phyloP scores from a whole-genome alignment of 108 stramenopile genomes.

The Nitzschia sp. region DNA sequence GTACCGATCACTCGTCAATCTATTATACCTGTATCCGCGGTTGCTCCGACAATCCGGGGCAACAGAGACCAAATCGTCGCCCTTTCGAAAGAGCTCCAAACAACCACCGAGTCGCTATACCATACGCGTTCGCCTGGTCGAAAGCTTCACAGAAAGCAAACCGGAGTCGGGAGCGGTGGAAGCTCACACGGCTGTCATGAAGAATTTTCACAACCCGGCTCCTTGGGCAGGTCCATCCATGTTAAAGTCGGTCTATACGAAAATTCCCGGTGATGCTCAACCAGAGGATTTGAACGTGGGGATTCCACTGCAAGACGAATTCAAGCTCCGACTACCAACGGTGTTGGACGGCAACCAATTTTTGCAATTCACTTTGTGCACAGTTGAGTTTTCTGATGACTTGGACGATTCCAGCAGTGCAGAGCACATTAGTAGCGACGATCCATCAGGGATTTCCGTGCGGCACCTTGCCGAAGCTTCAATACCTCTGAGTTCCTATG shows the following conservation, averaged over 20 bases:
- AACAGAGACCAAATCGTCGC: not conserved
- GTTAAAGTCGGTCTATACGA: conserved; percentile 59
- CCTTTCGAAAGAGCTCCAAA: not conserved
- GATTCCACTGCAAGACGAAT: conserved; percentile 68
- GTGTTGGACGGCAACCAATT: conserved; percentile 77
- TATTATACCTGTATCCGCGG: conserved; percentile 80
- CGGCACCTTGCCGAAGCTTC: conserved; percentile 49
- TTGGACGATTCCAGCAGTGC: not conserved
- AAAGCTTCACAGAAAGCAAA: conserved; percentile 15
- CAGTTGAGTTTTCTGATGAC: conserved; percentile 40
- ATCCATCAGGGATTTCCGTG: conserved; percentile 6
- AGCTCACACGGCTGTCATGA: conserved; percentile 33
- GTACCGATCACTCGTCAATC: conserved; percentile 57
- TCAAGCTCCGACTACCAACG: conserved; percentile 76
- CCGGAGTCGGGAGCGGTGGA: conserved; percentile 30
- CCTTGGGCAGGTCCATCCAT: conserved; percentile 65
- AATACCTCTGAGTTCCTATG: conserved; percentile 70
- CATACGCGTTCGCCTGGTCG: conserved; percentile 55
- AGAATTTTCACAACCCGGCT: conserved; percentile 67
- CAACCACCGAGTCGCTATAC: conserved; percentile 35
- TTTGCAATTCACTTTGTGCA: conserved; percentile 65
- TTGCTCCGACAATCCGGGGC: conserved; percentile 32
- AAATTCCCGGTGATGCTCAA: conserved; percentile 31
- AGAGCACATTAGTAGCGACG: conserved; percentile 8
- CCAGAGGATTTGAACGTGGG: conserved; percentile 23